Conservation (phyloP, 2,329 filamentous ascomycete species). For the Emergomyces orientalis region DNA sequence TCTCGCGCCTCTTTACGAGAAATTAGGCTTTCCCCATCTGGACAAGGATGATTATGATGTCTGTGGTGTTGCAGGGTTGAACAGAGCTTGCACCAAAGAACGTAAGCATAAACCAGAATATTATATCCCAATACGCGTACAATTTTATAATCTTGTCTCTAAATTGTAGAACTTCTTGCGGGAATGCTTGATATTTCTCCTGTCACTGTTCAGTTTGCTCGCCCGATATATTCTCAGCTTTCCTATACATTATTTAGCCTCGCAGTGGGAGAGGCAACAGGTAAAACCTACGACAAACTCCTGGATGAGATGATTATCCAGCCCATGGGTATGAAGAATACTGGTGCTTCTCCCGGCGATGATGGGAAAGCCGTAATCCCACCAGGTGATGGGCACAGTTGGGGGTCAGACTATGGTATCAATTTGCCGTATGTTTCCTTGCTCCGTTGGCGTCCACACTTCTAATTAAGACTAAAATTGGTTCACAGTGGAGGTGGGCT, state of each 20-base stretch:
- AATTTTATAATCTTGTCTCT: neutral
- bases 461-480: constrained; percentile 6
- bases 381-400: constrained; percentile 23
- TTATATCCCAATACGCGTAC: neutral
- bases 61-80: constrained; percentile 32
- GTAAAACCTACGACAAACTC: constrained; percentile 20
- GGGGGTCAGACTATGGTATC: constrained; percentile 29
- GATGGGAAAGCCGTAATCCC: constrained; percentile 28
- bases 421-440: constrained; percentile 26
- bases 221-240: constrained; percentile 36
- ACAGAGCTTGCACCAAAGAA: constrained; percentile 26
- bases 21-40: constrained; percentile 32
- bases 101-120: constrained; percentile 17
- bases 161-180: constrained; percentile 25
- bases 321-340: constrained; percentile 22
- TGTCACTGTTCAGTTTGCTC: constrained; percentile 23
- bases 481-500: constrained; percentile 28
- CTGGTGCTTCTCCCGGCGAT: constrained; percentile 24
- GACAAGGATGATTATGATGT: constrained; percentile 27
- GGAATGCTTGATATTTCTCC: constrained; percentile 27
- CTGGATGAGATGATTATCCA: constrained; percentile 20
- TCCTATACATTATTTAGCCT: constrained; percentile 33
- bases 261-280: constrained; percentile 24
- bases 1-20: constrained; percentile 28
- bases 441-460: neutral